Evolutionary conservation across 371 early-diverging fungal species (phyloP).

Genomic region (Mortierella sp.): DNA sequence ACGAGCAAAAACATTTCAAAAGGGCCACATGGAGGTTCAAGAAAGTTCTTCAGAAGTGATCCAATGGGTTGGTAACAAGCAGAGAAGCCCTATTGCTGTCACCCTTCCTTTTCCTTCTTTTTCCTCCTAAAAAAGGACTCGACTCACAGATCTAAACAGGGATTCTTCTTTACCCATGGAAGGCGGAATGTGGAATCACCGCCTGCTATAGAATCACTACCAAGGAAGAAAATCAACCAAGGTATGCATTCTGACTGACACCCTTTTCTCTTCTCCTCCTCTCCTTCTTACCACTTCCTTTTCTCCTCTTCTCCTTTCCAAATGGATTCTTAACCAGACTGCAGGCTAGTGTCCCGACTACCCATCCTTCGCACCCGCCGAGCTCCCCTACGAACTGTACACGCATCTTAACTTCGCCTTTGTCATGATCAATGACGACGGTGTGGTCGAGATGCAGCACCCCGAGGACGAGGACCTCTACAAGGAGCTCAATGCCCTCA

Average conservation of each 20-base stretch:
- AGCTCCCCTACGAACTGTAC: slow-evolving; percentile 43
- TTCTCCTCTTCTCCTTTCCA: neutral
- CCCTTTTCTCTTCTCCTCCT: no score
- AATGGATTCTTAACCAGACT: slow-evolving; percentile 24
- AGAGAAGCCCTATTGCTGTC: neutral
- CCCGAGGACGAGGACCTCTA: slow-evolving; percentile 31
- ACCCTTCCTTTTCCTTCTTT: no score
- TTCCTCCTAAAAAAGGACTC: neutral
- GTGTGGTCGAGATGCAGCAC: slow-evolving; percentile 42
- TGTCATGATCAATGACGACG: slow-evolving; percentile 51
- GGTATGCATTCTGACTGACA: neutral
- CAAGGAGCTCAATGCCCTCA: slow-evolving; percentile 53
- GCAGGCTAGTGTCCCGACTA: slow-evolving; percentile 44
- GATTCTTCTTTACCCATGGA: neutral
- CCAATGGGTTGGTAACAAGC: neutral
- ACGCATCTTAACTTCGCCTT: slow-evolving; percentile 55
- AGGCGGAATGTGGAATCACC: slow-evolving; percentile 35
- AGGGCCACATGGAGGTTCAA: neutral
- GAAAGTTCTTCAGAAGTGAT: neutral
- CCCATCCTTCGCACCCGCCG: slow-evolving; percentile 45
- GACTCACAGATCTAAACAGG: neutral
- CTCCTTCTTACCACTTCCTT: neutral
- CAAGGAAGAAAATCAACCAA: neutral
- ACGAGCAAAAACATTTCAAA: neutral
- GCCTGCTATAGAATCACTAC: neutral